These are phyloP conservation scores for Erodium texanum DNA, from an alignment of 441 rosid genomes.

Conservation along the genomic window DNA sequence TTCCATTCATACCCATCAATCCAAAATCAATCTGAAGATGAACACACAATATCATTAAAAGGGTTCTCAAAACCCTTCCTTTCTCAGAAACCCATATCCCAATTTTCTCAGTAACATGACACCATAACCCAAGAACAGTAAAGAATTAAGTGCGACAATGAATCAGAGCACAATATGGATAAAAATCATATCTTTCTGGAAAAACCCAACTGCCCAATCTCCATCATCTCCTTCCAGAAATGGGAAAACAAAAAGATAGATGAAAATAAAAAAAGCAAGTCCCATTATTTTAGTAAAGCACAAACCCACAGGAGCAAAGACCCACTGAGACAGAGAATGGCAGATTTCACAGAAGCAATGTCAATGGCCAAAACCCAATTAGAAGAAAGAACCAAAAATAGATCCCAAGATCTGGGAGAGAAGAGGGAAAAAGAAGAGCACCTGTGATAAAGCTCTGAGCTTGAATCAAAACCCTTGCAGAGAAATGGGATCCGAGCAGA, in stretches of 20 bases:
- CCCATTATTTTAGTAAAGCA: neutral
- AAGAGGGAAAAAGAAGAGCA: neutral
- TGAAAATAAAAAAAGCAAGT: neutral
- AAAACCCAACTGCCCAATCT: neutral
- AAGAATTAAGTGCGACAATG: neutral
- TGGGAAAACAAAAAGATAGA: neutral
- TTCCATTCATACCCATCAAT: neutral
- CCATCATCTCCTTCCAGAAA: neutral
- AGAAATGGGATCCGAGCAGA: neutral
- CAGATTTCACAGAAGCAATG: too few relatives aligned
- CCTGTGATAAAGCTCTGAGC: neutral
- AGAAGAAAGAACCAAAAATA: neutral
- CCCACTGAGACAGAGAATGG: neutral
- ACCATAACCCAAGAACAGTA: neutral
- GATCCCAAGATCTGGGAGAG: neutral
- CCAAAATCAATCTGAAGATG: neutral
- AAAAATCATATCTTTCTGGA: neutral
- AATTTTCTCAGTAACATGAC: neutral
- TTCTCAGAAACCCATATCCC: neutral
- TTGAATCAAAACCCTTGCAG: too few relatives aligned
- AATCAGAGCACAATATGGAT: neutral
- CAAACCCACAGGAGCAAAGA: neutral
- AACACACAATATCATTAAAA: neutral
- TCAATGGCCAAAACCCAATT: neutral
- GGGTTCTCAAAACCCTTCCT: neutral